A percentile compares a stretch with the other conserved stretches of the same genome.
phyloP scores from a whole-genome alignment of 1,284 basidiomycete species.

The Pseudozyma sp. region DNA sequence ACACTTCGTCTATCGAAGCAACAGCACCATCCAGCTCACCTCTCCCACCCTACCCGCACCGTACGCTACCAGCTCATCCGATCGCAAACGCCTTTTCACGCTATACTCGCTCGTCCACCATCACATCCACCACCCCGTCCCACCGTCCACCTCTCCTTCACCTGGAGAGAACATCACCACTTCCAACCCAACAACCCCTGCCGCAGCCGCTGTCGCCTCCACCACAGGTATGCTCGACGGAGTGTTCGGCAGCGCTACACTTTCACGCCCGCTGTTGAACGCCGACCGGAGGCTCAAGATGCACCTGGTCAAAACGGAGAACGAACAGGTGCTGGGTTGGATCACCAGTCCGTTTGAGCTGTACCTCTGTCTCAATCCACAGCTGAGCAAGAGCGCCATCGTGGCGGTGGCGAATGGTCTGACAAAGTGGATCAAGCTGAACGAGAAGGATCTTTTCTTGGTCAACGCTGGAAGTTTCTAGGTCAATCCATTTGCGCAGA shows the following conservation, averaged over 20 bases:
- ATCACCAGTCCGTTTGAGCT: constrained; percentile 92
- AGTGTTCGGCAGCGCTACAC: constrained; percentile 69
- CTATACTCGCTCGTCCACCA: constrained; percentile 44
- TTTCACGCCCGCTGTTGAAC: constrained; percentile 5
- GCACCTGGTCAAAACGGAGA: constrained; percentile 80
- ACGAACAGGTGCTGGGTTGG: constrained; percentile 81
- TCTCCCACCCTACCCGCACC: constrained; percentile 83
- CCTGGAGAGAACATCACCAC: constrained; percentile 6
- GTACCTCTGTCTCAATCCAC: constrained; percentile 84
- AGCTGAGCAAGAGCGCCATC: constrained; percentile 84
- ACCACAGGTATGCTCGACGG: constrained; percentile 72
- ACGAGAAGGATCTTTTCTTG: constrained; percentile 81
- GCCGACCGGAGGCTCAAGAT: constrained; percentile 44
- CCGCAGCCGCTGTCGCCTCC: constrained; percentile 2
- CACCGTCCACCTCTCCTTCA: not conserved
- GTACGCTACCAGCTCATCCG: constrained; percentile 76
- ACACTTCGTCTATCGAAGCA: constrained; percentile 94
- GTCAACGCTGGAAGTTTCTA: constrained; percentile 62
- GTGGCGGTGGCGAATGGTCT: constrained; percentile 88
- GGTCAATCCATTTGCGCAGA: not conserved
- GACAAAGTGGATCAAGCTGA: constrained; percentile 87
- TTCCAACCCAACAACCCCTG: constrained; percentile 6
- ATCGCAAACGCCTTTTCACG: constrained; percentile 72
- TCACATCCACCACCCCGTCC: constrained; percentile 48
- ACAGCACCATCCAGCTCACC: constrained; percentile 86